Conservation (phyloP, 495 filamentous ascomycete species). For the Terfezia claveryi region DNA sequence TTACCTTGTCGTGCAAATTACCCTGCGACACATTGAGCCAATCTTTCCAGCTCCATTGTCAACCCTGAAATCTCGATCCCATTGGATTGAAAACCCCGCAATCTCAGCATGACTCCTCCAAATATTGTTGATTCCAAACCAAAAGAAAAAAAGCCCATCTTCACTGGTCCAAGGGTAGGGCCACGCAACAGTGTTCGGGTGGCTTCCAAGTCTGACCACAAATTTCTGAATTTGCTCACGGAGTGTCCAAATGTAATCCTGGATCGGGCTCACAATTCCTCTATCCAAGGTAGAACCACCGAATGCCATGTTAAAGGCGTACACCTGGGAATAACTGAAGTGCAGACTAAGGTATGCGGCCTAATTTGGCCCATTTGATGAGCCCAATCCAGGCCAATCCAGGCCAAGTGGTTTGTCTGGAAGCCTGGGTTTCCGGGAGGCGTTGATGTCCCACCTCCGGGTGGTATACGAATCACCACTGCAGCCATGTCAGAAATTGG, state of each 20-base stretch:
- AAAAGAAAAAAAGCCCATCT: background rate
- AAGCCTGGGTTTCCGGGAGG: background rate
- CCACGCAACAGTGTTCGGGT: background rate
- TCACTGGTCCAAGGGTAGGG: background rate
- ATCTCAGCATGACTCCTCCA: background rate
- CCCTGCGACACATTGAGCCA: background rate
- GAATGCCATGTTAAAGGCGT: background rate
- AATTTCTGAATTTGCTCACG: background rate
- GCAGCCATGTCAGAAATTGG: background rate
- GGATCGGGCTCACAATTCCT: background rate
- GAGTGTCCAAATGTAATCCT: background rate
- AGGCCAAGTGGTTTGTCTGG: background rate
- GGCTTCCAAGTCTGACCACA: background rate
- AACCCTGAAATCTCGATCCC: no score
- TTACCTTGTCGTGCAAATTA: background rate
- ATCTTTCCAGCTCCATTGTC: background rate
- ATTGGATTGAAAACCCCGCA: background rate
- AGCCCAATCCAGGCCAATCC: background rate
- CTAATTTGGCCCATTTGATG: background rate
- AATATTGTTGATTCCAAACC: background rate
- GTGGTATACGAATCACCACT: background rate
- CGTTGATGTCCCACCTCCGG: background rate
- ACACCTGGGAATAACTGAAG: background rate
- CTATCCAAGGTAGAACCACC: background rate
- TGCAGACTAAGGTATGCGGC: background rate